Evolutionary conservation across 345 rosid genomes (phyloP).

Genomic region (Rhizophora mangle): DNA sequence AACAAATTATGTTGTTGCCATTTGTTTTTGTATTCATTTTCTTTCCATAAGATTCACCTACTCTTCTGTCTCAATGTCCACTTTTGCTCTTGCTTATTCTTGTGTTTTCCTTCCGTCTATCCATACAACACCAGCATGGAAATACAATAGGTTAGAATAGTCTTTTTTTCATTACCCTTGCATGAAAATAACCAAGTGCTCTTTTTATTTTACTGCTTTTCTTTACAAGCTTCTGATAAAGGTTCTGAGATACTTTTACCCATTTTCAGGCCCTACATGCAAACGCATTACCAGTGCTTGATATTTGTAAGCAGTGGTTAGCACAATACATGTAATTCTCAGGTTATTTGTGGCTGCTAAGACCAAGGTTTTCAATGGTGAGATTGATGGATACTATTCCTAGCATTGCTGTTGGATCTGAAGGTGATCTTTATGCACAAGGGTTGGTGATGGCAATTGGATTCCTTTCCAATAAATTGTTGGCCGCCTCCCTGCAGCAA

Average conservation of each 20-base stretch:
- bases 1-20: too few species aligned
- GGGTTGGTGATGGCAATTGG: too few species aligned
- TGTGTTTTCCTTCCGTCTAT: too few species aligned
- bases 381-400: neutral
- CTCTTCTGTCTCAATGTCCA: too few species aligned
- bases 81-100: too few species aligned
- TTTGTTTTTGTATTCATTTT: too few species aligned
- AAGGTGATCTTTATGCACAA: neutral
- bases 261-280: slow-evolving; percentile 77
- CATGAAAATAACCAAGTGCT: neutral
- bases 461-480: too few species aligned
- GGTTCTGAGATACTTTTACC: neutral
- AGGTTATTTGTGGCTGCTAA: neutral
- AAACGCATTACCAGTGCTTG: slow-evolving; percentile 89
- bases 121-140: too few species aligned
- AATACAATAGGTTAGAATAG: too few species aligned
- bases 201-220: neutral
- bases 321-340: slow-evolving; percentile 66
- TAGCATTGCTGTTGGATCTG: neutral
- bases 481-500: too few species aligned
- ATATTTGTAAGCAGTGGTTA: slow-evolving; percentile 95
- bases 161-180: neutral
- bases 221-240: neutral
- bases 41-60: too few species aligned
- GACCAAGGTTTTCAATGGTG: neutral